A percentile compares a stretch with the other conserved stretches of the same genome.
These are phyloP conservation scores for Aspergillus bombycis DNA, from an alignment of 2,329 filamentous ascomycete species.

Conservation along the genomic window DNA sequence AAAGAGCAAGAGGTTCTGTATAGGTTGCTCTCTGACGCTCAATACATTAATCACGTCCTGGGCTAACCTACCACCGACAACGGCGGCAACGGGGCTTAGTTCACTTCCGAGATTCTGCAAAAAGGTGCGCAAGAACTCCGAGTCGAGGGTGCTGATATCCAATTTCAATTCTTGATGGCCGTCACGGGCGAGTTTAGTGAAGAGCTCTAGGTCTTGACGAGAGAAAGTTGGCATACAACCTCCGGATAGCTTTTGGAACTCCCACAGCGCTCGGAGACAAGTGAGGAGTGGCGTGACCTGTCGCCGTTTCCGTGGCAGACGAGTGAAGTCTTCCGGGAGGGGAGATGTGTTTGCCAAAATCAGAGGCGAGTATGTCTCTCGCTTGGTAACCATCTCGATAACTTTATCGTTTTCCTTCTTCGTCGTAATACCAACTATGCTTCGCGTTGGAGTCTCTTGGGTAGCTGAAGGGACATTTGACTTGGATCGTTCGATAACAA, in stretches of 20 bases:
- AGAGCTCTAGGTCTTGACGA: conserved; percentile 69
- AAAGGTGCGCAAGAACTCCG: conserved; percentile 79
- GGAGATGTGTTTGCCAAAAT: conserved; percentile 79
- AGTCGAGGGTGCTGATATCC: conserved; percentile 67
- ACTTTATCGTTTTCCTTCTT: conserved; percentile 72
- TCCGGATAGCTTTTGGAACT: conserved; percentile 68
- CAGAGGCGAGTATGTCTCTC: conserved; percentile 86
- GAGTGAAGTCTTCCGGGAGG: conserved; percentile 71
- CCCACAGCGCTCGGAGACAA: conserved; percentile 87
- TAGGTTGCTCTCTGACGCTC: conserved; percentile 85
- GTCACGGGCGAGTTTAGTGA: conserved; percentile 75
- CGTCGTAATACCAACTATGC: conserved; percentile 70
- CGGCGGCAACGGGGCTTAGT: conserved; percentile 82
- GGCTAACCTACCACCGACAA: conserved; percentile 85
- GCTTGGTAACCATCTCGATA: conserved; percentile 86
- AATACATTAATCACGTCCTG: conserved; percentile 98
- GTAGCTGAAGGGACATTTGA: conserved; percentile 70
- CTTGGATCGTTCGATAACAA: conserved; percentile 81
- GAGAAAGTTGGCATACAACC: conserved; percentile 60
- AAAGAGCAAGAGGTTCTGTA: conserved; percentile 93
- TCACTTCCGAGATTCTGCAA: conserved; percentile 84
- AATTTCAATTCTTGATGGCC: conserved; percentile 76
- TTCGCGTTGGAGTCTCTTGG: conserved; percentile 76
- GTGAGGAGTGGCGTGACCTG: conserved; percentile 83
- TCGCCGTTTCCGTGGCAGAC: conserved; percentile 67